phyloP scores from a whole-genome alignment of 257 asterid genomes.

The Capsicum rhomboideum region DNA sequence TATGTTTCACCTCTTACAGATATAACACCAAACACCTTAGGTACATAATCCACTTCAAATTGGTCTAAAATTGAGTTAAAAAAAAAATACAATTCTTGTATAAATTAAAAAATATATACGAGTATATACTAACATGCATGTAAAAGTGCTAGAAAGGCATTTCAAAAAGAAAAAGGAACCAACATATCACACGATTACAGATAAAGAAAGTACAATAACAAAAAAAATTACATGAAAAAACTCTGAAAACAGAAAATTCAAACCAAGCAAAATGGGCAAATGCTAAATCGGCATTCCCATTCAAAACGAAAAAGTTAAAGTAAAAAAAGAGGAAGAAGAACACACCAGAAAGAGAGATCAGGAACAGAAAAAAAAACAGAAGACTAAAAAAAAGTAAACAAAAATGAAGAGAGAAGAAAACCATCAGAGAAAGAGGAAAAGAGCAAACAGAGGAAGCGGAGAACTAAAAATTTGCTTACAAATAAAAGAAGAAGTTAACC shows the following conservation, averaged over 20 bases:
- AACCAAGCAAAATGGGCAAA: background rate
- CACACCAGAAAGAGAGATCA: no score
- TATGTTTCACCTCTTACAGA: background rate
- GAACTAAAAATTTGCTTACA: no score
- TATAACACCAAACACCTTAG: background rate
- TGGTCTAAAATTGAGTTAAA: background rate
- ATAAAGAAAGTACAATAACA: background rate
- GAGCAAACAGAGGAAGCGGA: no score
- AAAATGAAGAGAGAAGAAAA: no score
- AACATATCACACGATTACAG: background rate
- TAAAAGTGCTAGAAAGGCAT: background rate
- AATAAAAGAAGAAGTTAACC: no score
- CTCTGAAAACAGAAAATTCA: background rate
- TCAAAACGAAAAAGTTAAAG: background rate
- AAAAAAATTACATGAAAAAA: no score
- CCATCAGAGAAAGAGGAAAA: no score
- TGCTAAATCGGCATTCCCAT: no score
- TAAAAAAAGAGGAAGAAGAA: background rate
- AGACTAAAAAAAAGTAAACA: no score
- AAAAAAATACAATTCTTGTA: no score
- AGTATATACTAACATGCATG: background rate
- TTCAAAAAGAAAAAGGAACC: background rate
- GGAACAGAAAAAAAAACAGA: no score
- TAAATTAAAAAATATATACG: background rate
- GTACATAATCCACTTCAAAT: background rate